These are phyloP conservation scores for Myriosclerotinia curreyana DNA, from an alignment of 2,329 filamentous ascomycete species.

Conservation along the genomic window DNA sequence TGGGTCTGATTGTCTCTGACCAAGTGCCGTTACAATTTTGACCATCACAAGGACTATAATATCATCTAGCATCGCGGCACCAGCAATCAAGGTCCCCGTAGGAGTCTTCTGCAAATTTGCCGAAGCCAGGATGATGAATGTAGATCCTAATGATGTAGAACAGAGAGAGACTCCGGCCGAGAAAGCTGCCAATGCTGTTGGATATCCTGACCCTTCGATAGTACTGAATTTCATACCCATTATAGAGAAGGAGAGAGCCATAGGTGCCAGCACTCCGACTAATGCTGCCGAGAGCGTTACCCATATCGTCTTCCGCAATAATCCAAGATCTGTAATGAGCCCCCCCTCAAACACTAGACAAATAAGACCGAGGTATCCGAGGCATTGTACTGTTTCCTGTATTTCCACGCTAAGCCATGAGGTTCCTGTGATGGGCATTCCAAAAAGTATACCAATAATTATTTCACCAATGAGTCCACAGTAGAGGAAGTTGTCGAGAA, in stretches of 20 bases:
- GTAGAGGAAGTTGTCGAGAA: slow-evolving; percentile 17
- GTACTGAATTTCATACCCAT: slow-evolving; percentile 6
- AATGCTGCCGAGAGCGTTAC: slow-evolving; percentile 4
- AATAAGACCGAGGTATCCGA: slow-evolving; percentile 18
- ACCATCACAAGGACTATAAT: slow-evolving; percentile 20
- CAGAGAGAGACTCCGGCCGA: slow-evolving; percentile 19
- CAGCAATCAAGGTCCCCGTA: slow-evolving; percentile 16
- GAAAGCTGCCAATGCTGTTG: slow-evolving; percentile 18
- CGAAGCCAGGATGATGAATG: slow-evolving; percentile 17
- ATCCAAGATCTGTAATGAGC: slow-evolving; percentile 12
- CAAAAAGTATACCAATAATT: slow-evolving; percentile 13
- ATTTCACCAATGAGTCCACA: slow-evolving; percentile 20
- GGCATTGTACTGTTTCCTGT: slow-evolving; percentile 18
- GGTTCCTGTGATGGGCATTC: slow-evolving; percentile 15
- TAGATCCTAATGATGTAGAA: slow-evolving; percentile 18
- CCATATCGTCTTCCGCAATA: slow-evolving; percentile 15
- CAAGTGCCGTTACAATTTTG: slow-evolving; percentile 15
- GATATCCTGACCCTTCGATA: neutral
- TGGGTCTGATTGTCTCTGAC: slow-evolving; percentile 5
- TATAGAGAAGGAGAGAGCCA: slow-evolving; percentile 11
- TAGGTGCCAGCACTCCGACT: slow-evolving; percentile 5
- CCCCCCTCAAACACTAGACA: slow-evolving; percentile 22
- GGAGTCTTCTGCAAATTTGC: slow-evolving; percentile 20
- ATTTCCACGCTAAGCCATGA: neutral
- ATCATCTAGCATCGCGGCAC: slow-evolving; percentile 18